These are phyloP conservation scores for Cladosporium oxysporum DNA, from an alignment of 2,329 filamentous ascomycete genomes.

Conservation along the genomic window DNA sequence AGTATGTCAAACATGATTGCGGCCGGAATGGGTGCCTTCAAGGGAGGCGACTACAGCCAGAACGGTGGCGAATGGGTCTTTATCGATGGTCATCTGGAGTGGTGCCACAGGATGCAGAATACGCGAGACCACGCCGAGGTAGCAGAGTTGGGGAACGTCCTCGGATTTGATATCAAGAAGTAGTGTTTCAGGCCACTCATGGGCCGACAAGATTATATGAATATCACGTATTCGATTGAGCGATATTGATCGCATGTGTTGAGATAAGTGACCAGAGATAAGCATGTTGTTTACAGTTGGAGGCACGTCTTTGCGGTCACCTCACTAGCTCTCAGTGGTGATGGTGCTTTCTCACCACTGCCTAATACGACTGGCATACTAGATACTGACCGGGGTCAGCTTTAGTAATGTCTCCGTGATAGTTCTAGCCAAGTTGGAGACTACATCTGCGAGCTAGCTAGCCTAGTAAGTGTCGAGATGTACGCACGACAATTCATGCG, in stretches of 20 bases:
- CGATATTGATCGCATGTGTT: not conserved
- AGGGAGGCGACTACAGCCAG: conserved; percentile 35
- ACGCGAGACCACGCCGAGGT: conserved; percentile 40
- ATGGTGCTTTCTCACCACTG: too few relatives aligned
- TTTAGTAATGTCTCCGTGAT: not conserved
- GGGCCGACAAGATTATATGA: conserved; percentile 4
- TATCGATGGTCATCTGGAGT: conserved; percentile 34
- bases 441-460: not conserved
- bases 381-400: too few relatives aligned
- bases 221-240: not conserved
- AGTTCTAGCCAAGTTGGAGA: not conserved
- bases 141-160: conserved; percentile 34
- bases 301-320: too few relatives aligned
- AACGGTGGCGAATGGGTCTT: conserved; percentile 44
- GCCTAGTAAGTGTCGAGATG: not conserved
- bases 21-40: conserved; percentile 26
- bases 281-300: not conserved
- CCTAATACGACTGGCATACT: too few relatives aligned
- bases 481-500: not conserved
- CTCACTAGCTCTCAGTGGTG: too few relatives aligned
- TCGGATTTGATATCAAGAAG: conserved; percentile 32
- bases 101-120: conserved; percentile 39
- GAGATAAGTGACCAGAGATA: not conserved
- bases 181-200: conserved; percentile 12
- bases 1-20: conserved; percentile 30